Evolutionary conservation across 1,284 basidiomycete genomes (phyloP).

Genomic region (Papiliotrema fonsecae): DNA sequence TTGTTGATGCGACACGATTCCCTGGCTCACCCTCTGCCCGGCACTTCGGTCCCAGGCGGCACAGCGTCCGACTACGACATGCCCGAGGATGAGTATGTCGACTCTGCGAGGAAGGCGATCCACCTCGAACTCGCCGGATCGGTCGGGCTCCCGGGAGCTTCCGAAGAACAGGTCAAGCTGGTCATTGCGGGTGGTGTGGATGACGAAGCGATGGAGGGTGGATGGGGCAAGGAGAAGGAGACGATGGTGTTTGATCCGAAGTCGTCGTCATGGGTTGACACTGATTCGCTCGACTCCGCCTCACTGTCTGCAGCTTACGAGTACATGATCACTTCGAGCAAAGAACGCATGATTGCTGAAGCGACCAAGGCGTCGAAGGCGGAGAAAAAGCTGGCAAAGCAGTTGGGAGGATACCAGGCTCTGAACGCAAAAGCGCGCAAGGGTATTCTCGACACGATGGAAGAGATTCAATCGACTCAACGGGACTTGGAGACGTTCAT

Average conservation of each 20-base stretch:
- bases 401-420: slow-evolving; percentile 84
- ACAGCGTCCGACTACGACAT: slow-evolving; percentile 67
- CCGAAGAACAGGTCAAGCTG: slow-evolving; percentile 67
- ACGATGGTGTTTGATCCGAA: slow-evolving; percentile 61
- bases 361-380: slow-evolving; percentile 74
- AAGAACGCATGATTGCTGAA: slow-evolving; percentile 74
- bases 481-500: slow-evolving; percentile 74
- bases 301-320: slow-evolving; percentile 64
- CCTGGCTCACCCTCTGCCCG: slow-evolving; percentile 80
- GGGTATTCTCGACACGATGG: slow-evolving; percentile 63
- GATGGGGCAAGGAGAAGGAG: slow-evolving; percentile 65
- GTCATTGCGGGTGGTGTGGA: slow-evolving; percentile 60
- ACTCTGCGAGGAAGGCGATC: slow-evolving; percentile 65
- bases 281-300: slow-evolving; percentile 55
- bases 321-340: slow-evolving; percentile 59
- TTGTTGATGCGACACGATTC: slow-evolving; percentile 82
- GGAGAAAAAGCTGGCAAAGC: slow-evolving; percentile 86
- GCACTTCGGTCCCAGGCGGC: slow-evolving; percentile 73
- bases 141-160: slow-evolving; percentile 81
- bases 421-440: slow-evolving; percentile 66
- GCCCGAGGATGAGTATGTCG: slow-evolving; percentile 73
- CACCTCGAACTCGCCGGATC: slow-evolving; percentile 72
- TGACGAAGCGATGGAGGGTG: slow-evolving; percentile 54
- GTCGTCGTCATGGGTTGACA: slow-evolving; percentile 64
- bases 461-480: slow-evolving; percentile 62